These are phyloP conservation scores for Taxawa tesnikishii DNA, from an alignment of 2,329 filamentous ascomycete genomes.

Conservation along the genomic window DNA sequence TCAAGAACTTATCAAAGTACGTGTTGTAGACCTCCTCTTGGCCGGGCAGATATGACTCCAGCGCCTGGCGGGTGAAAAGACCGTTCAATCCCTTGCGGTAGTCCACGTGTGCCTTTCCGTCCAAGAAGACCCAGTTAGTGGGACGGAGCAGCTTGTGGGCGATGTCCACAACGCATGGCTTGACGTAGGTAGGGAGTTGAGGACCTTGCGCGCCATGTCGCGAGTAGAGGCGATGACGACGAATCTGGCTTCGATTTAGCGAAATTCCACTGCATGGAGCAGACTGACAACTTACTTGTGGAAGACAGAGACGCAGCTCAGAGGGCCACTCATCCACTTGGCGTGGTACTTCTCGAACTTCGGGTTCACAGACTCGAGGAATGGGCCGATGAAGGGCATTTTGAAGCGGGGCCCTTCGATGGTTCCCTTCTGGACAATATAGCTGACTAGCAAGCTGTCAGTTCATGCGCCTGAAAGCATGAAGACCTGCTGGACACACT, in stretches of 20 bases:
- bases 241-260: slow-evolving; percentile 49
- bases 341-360: slow-evolving; percentile 82
- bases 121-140: slow-evolving; percentile 94
- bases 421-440: slow-evolving; percentile 32
- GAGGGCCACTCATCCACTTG: slow-evolving; percentile 82
- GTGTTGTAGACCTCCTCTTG: slow-evolving; percentile 84
- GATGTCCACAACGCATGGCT: slow-evolving; percentile 90
- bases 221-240: slow-evolving; percentile 92
- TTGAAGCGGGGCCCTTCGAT: slow-evolving; percentile 36
- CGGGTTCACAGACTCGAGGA: slow-evolving; percentile 81
- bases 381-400: slow-evolving; percentile 63
- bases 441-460: slow-evolving; percentile 26
- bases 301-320: slow-evolving; percentile 97
- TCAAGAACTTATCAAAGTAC: slow-evolving; percentile 71
- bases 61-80: slow-evolving; percentile 81
- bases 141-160: slow-evolving; percentile 86
- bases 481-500: slow-evolving; percentile 42
- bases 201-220: slow-evolving; percentile 91
- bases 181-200: slow-evolving; percentile 85
- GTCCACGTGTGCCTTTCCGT: slow-evolving; percentile 88
- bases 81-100: slow-evolving; percentile 95
- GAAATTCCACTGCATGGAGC: neutral
- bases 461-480: slow-evolving; percentile 1
- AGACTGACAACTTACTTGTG: slow-evolving; percentile 59
- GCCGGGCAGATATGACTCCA: slow-evolving; percentile 78